phyloP scores from a whole-genome alignment of 805 yeast species.

The Cyberlindnera galapagoensis region DNA sequence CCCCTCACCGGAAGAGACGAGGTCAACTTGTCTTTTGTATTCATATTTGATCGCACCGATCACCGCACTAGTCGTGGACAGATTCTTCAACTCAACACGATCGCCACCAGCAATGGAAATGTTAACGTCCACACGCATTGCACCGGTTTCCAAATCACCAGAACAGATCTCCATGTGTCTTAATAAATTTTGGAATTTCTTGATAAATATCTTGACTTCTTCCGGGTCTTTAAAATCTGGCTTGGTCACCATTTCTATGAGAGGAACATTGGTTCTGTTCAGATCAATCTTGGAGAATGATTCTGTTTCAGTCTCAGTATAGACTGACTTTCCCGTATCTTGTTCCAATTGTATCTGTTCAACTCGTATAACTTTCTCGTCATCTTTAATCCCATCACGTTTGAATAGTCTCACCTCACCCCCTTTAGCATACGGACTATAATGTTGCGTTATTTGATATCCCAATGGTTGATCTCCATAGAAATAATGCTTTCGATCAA shows the following conservation, averaged over 20 bases:
- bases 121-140: constrained; percentile 92
- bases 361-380: constrained; percentile 46
- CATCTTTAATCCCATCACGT: constrained; percentile 47
- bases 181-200: constrained; percentile 69
- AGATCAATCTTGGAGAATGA: constrained; percentile 53
- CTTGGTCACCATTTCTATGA: constrained; percentile 84
- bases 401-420: constrained; percentile 51
- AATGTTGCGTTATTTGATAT: constrained; percentile 90
- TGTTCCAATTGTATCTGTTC: constrained; percentile 89
- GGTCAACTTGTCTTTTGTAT: constrained; percentile 57
- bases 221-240: constrained; percentile 72
- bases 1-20: constrained; percentile 31
- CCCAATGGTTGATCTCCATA: constrained; percentile 97
- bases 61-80: constrained; percentile 80
- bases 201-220: constrained; percentile 72
- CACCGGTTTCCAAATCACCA: constrained; percentile 91
- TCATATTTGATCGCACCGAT: constrained; percentile 69
- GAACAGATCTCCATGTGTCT: constrained; percentile 67
- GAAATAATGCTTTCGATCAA: constrained; percentile 93
- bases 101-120: constrained; percentile 68
- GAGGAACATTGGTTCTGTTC: constrained; percentile 79
- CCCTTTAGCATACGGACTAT: constrained; percentile 64
- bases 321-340: constrained; percentile 81
- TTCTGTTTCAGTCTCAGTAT: constrained; percentile 32
- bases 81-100: constrained; percentile 84